Evolutionary conservation across 306 rosid genomes (phyloP).

Genomic region (Vigna trinervia): DNA sequence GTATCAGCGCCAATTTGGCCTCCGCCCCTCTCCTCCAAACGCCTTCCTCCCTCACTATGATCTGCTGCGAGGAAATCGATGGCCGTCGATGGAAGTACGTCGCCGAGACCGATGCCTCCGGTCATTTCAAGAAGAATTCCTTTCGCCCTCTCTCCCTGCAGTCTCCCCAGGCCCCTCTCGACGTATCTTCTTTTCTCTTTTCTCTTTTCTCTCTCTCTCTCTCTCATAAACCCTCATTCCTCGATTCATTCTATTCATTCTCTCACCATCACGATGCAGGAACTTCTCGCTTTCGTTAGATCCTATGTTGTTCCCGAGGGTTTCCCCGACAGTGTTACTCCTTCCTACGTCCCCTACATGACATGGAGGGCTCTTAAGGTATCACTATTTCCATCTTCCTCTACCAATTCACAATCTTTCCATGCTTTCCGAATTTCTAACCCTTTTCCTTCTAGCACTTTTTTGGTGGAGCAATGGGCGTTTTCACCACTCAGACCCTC

Average conservation of each 20-base stretch:
- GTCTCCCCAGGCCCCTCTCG: constrained; percentile 68
- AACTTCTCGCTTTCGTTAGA: constrained; percentile 66
- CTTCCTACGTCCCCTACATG: constrained; percentile 97
- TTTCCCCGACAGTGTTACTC: constrained; percentile 84
- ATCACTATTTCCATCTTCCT: neutral
- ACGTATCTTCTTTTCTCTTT: constrained; percentile 43
- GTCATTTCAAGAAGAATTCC: constrained; percentile 65
- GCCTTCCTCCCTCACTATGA: constrained; percentile 50
- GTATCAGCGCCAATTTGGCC: constrained; percentile 78
- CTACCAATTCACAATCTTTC: neutral
- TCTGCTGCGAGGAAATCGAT: constrained; percentile 90
- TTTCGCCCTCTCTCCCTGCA: constrained; percentile 75
- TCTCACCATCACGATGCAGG: constrained; percentile 56
- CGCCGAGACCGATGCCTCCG: constrained; percentile 62
- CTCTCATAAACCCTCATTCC: too few species aligned
- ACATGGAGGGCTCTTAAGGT: constrained; percentile 98
- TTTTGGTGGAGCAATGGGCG: constrained; percentile 99
- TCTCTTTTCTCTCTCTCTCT: neutral
- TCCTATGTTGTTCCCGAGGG: constrained; percentile 99
- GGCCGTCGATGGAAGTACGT: constrained; percentile 91
- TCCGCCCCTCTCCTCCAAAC: constrained; percentile 51
- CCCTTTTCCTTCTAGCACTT: constrained; percentile 61
- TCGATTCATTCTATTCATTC: too few species aligned
- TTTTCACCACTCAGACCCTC: constrained; percentile 94
- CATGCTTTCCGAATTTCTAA: neutral